Base-by-base conservation (phyloP, 108 stramenopile genomes). In the Cylindrotheca closterium region DNA sequence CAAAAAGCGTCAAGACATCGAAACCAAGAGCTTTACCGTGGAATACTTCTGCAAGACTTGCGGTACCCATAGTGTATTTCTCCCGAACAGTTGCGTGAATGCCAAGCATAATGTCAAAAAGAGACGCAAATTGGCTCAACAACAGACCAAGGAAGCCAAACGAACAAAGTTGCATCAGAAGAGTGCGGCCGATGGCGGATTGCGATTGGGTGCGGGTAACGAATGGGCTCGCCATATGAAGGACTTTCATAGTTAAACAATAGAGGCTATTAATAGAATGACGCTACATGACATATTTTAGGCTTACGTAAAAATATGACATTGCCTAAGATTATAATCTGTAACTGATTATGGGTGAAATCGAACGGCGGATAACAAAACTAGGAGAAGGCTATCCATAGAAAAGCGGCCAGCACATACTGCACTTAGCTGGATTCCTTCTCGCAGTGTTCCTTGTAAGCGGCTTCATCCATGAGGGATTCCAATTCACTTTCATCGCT, bases 391-490 rank as follows among this genome's bases (percentile, higher is more conserved):
- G 5, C 51, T 19, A 19, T 12, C 5, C 51, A 51, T 5, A 21
- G 19, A 51, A 51, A 51, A 51, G 12, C 51, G 21, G 21, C 51
- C 10, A 51, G n/a, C 10, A 51, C 5, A 51, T 55, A 55, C 27
- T 55, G 54, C 15, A 25, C 51, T 71, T 78, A 73, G 23, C 58
- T 55, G 30, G 70, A 58, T 55, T 85, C 77, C 26, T 73, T 60
- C 29, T 80, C 80, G 58, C 77, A 78, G 53, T 81, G 79, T 34
- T 65, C 75, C 72, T 67, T 73, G 73, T 84, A 84, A 2, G 53
- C 75, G 17, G 77, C 84, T 17, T 60, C 78, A 60, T 79, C 85
- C 89, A 95, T 82, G 46, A 95, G 60, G 5, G 72, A 82, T 23
- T 70, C 70, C 27, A 88, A 46, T 51, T 92, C 91, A 26, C 63